A percentile compares a stretch with the other conserved stretches of the same genome.
These are phyloP conservation scores for Aspergillus carbonarius DNA, from an alignment of 2,329 filamentous ascomycete species.

Conservation along the genomic window DNA sequence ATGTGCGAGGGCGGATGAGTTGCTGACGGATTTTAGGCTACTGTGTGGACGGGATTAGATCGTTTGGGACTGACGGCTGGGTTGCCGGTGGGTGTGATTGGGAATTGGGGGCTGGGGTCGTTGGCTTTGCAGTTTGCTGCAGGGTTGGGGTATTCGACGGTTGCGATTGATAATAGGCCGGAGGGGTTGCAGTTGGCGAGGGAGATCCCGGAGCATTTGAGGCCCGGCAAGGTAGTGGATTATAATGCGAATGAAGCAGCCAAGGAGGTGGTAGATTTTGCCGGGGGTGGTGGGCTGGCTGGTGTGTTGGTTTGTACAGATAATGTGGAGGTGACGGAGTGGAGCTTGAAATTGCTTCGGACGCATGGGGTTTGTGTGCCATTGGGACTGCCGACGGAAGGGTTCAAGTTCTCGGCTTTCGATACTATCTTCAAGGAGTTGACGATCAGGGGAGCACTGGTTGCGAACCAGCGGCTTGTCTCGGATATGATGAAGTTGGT, in stretches of 20 bases:
- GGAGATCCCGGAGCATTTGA: background rate
- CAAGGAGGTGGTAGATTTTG: background rate
- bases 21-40: conserved; percentile 1
- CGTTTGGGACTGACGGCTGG: background rate
- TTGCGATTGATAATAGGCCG: conserved; percentile 12
- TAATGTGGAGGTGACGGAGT: conserved; percentile 3
- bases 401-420: conserved; percentile 10
- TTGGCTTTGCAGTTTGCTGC: conserved; percentile 16
- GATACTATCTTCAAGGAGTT: conserved; percentile 10
- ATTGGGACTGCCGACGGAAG: conserved; percentile 7
- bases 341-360: conserved; percentile 7
- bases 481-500: conserved; percentile 11
- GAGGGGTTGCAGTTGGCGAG: conserved; percentile 5
- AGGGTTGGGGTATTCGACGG: conserved; percentile 6
- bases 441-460: conserved; percentile 7
- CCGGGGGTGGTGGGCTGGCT: conserved; percentile 1
- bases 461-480: conserved; percentile 1
- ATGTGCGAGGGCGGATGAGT: background rate
- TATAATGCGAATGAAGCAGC: background rate
- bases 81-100: conserved; percentile 8
- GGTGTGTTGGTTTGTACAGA: conserved; percentile 13
- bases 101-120: conserved; percentile 13
- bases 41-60: conserved; percentile 6
- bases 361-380: conserved; percentile 8
- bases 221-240: background rate